Base-by-base conservation (phyloP, 352 stramenopile genomes). In the Albugo candida region DNA sequence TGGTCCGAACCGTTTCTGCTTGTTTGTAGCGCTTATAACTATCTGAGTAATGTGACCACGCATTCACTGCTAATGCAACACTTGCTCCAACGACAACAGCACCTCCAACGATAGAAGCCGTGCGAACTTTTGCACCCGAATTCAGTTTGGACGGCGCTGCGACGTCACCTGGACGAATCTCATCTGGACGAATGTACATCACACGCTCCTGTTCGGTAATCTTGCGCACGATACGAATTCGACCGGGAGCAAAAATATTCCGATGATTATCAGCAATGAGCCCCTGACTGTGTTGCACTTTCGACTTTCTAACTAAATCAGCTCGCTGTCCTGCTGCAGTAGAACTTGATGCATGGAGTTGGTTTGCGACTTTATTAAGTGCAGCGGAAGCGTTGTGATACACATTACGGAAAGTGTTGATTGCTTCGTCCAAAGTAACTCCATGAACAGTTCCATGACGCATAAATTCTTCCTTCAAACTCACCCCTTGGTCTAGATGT, bases 371-470 rank as follows among this genome's bases (percentile, higher is more conserved):
- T 8, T 81, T 70, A 0, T 65, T 73, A 14, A 85, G 56, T 4
- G 68, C 59, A 18, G 65, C 65, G 13, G 60, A 70, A 1, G 70
- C 51, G 20, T 74, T 67, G 50, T 88, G 70, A 54, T 83, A 66
- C 16, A 82, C 78, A 45, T 83, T 67, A 2, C 68, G 59, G 53
- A 92, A 92, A 11, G 77, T 83, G 0, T 63, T 59, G 17, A 92
- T 84, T 5, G 79, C 79, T 52, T 89, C 76, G 43, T 92, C 79
- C 40, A 92, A 49, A 8, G 71, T 87, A 71, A 83, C 87, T 4
- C 78, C 78, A 13, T 72, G 65, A 17, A 92, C 71, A 1, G 78
- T 92, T 16, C 78, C 78, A 40, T 81, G 61, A 11, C 70, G 62
- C 5, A 87, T 55, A 60, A 88, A 85, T 48, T 87, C 75, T 43